These are phyloP conservation scores for Ambispora gerdemannii DNA, from an alignment of 192 early-diverging fungal species.

Conservation along the genomic window DNA sequence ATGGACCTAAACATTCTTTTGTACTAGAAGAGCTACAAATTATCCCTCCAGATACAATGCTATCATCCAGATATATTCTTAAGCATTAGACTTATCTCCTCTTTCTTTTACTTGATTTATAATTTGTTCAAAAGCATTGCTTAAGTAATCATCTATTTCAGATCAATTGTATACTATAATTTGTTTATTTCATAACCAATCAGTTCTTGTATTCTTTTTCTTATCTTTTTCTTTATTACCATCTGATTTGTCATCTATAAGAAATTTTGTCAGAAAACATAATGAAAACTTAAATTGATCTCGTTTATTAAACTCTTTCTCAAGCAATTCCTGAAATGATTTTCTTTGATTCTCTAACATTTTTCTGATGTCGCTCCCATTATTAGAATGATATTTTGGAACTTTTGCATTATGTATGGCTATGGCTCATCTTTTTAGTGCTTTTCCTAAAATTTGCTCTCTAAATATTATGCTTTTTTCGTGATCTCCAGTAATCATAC, in stretches of 20 bases:
- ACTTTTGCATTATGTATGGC: slow-evolving; percentile 9
- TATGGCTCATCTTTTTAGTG: slow-evolving; percentile 13
- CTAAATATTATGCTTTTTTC: slow-evolving; percentile 11
- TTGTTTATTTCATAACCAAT: slow-evolving; percentile 24
- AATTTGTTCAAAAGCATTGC: slow-evolving; percentile 21
- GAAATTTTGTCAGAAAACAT: slow-evolving; percentile 6
- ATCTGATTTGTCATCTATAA: slow-evolving; percentile 13
- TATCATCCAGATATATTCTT: slow-evolving; percentile 7
- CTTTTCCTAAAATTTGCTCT: not conserved
- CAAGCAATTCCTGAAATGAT: not conserved
- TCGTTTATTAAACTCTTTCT: slow-evolving; percentile 22
- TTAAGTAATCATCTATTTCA: slow-evolving; percentile 27
- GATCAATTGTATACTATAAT: slow-evolving; percentile 28
- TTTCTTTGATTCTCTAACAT: slow-evolving; percentile 22
- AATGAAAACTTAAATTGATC: slow-evolving; percentile 5
- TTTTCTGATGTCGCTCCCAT: slow-evolving; percentile 23
- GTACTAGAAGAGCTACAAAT: slow-evolving; percentile 16
- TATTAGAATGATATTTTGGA: slow-evolving; percentile 15
- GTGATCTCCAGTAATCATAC: slow-evolving; percentile 8
- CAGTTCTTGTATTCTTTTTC: not conserved
- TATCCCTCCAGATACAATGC: not conserved
- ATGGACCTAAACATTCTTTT: slow-evolving; percentile 11
- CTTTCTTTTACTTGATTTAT: slow-evolving; percentile 11
- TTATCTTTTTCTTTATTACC: not conserved
- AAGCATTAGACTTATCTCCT: slow-evolving; percentile 11